Percentiles rank a stretch among this genome's conserved stretches.
These are phyloP conservation scores for Platanthera guangdongensis DNA, from an alignment of 106 monocot species.

Conservation along the genomic window DNA sequence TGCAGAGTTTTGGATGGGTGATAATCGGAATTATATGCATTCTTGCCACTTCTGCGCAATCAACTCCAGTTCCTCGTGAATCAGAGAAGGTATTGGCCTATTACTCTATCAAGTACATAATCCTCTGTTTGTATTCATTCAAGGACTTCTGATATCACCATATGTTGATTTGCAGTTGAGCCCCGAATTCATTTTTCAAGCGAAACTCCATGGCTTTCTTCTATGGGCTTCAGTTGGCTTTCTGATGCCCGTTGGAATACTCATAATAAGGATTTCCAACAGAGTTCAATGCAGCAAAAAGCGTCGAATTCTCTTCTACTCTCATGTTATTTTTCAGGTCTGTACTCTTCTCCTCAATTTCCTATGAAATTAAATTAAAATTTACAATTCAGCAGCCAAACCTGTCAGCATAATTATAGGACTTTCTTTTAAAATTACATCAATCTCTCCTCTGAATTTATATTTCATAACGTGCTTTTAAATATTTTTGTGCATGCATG, in stretches of 20 bases:
- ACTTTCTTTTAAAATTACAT: neutral
- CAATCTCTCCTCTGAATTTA: too few relatives aligned
- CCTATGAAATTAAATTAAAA: neutral
- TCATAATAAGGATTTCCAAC: constrained; percentile 48
- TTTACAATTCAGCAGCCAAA: too few relatives aligned
- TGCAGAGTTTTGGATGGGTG: neutral
- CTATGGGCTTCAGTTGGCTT: constrained; percentile 73
- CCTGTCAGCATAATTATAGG: too few relatives aligned
- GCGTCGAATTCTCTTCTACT: constrained; percentile 48
- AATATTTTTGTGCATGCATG: too few relatives aligned
- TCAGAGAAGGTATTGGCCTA: neutral
- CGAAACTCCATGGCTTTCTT: constrained; percentile 62
- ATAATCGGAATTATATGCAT: neutral
- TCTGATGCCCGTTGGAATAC: constrained; percentile 67
- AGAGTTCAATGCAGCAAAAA: constrained; percentile 23
- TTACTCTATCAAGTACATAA: neutral
- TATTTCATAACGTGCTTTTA: too few relatives aligned
- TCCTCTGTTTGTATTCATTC: neutral
- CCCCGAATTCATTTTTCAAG: constrained; percentile 32
- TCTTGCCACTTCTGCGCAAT: neutral
- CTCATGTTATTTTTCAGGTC: constrained; percentile 72
- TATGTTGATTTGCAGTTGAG: constrained; percentile 31
- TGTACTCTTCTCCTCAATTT: neutral
- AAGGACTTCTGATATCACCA: neutral
- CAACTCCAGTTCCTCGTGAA: neutral